These are phyloP conservation scores for Pestalotiopsis sp. DNA, from an alignment of 2,329 filamentous ascomycete genomes.

Conservation along the genomic window DNA sequence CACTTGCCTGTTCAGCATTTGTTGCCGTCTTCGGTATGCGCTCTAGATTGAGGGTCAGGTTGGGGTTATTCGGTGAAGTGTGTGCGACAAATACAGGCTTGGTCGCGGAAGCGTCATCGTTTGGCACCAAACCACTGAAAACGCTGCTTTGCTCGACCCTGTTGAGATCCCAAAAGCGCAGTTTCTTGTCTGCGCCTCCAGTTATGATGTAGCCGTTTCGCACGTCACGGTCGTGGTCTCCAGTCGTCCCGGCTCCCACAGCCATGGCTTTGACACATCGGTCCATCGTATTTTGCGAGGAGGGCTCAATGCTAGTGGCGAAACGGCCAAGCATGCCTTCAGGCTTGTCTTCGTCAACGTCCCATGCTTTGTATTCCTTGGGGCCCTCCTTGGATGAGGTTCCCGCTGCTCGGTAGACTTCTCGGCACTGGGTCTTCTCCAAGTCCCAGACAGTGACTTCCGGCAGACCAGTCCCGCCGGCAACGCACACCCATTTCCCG, in stretches of 20 bases:
- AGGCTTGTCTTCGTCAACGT: slow-evolving; percentile 85
- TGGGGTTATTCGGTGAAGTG: slow-evolving; percentile 48
- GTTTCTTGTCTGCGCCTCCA: slow-evolving; percentile 84
- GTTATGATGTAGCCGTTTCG: slow-evolving; percentile 84
- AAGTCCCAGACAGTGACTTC: slow-evolving; percentile 96
- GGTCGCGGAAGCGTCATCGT: slow-evolving; percentile 50
- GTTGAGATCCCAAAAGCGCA: slow-evolving; percentile 90
- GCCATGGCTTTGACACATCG: slow-evolving; percentile 75
- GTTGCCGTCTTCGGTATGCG: slow-evolving; percentile 45
- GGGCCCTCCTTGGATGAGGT: slow-evolving; percentile 52
- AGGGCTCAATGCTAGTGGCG: slow-evolving; percentile 71
- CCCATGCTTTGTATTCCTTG: slow-evolving; percentile 78
- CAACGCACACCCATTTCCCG: slow-evolving; percentile 84
- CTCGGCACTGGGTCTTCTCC: slow-evolving; percentile 84
- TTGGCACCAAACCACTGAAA: slow-evolving; percentile 69
- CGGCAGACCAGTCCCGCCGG: slow-evolving; percentile 82
- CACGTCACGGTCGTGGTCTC: slow-evolving; percentile 70
- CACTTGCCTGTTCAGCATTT: slow-evolving; percentile 28
- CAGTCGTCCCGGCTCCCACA: slow-evolving; percentile 69
- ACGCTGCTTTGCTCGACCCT: slow-evolving; percentile 77
- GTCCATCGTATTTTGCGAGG: slow-evolving; percentile 51
- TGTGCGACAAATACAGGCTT: slow-evolving; percentile 72
- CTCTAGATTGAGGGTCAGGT: slow-evolving; percentile 67
- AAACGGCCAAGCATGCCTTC: slow-evolving; percentile 88
- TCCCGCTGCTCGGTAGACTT: slow-evolving; percentile 77